Base-by-base conservation (phyloP, 208 protist genomes). In the Porcisia hertigi region DNA sequence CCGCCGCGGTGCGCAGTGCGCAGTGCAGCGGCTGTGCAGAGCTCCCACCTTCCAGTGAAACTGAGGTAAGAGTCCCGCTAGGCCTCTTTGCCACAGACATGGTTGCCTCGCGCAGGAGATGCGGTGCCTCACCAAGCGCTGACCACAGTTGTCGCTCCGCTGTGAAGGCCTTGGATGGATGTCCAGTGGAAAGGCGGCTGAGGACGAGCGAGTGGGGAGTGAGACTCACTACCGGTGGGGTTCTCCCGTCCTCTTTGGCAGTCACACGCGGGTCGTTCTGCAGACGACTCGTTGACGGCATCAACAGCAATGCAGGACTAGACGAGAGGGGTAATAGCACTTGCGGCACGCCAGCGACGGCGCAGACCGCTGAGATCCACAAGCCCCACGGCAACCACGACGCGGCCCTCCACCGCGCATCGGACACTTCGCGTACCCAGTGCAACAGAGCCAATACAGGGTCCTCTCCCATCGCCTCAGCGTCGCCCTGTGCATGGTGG, bases 381-480 rank as follows among this genome's bases (percentile, higher is more conserved):
- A 54, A 36, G 8, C 66, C 54, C 77, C 77, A 81, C 55, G 77
- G 77, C 64, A 81, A 41, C 77, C 69, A 81, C 16, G 77, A 81
- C 23, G 71, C 77, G 7, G 69, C 20, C 41, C 69, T 70, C 77
- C 69, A 76, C 49, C 45, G 54, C 12, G 30, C 39, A 41, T 73
- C 69, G n/a, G 69, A 34, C 53, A 58, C 25, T 16, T 12, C 55
- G 23, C 54, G 69, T 2, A 45, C 54, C 69, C 69, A 73, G n/a
- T 16, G 25, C 45, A 41, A 30, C 43, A 67, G 39, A 4, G 63
- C 45, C 63, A 52, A 25, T 3, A 30, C 63, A 2, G 25, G 63
- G 41, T 67, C 39, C 41, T 23, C 63, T 49, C 63, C 20, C 34
- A 18, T 67, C 39, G 41, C 63, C 39, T 67, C 39, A 7, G 23